Base-by-base conservation (phyloP, 805 yeast species). In the Ogataea ramenticola region DNA sequence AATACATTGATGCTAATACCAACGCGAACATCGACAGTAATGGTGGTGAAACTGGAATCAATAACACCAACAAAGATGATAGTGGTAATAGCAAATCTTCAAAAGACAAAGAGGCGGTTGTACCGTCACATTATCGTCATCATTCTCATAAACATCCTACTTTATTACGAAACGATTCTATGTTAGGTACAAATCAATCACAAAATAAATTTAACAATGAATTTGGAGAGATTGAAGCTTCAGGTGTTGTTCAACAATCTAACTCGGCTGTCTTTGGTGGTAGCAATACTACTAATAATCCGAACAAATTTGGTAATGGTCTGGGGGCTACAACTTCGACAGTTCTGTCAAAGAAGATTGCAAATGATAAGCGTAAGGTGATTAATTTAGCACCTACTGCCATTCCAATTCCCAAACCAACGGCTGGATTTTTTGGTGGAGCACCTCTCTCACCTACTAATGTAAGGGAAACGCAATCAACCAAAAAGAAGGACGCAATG, bases 301-400 rank as follows among this genome's bases (percentile, higher is more conserved):
- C 15, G 36, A 33, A 19, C 12, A 72, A 70, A 3, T 64, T 60
- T 14, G 76, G 76, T 12, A 80, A 80, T 55, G 86, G 86, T 0
- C 58, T 79, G 31, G 84, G 81, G 0, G 82, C 86, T 3, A 67
- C 75, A 21, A 71, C 72, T 30, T 74, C 85, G 2, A 74, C 74
- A 43, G 81, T 77, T 19, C 71, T 76, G 15, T 74, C 79, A 16
- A 72, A 74, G 53, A 73, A 69, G 44, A 62, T 75, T 27, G 62
- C 62, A 7, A 63, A 61, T 41, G 64, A 73, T 46, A 66, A 67
- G 51, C 64, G 65, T 45, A 72, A 71, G 41, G 64, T 62, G 46
- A 54, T 60, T 49, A 50, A 51, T 15, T 56, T 61, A 41, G 57
- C 49, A 30, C 51, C 57, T 27, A n/a, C n/a, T n/a, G n/a, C n/a